Evolutionary conservation across 192 early-diverging fungal genomes (phyloP).

Genomic region (Neocallimastix lanati): DNA sequence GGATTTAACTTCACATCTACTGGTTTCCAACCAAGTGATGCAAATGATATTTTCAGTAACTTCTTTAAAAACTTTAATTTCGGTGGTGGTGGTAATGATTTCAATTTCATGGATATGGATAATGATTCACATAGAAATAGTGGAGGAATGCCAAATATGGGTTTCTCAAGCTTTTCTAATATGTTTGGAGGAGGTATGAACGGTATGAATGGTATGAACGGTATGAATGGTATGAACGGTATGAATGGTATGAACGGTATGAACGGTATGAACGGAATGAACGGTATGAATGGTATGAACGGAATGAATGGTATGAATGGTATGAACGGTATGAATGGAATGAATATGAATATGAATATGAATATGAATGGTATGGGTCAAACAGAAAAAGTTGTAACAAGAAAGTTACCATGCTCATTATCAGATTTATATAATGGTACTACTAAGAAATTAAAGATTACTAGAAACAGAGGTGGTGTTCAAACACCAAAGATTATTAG

Average conservation of each 20-base stretch:
- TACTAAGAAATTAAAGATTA: constrained; percentile 87
- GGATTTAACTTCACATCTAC: constrained; percentile 13
- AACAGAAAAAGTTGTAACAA: constrained; percentile 30
- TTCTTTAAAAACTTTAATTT: constrained; percentile 70
- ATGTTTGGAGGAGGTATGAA: constrained; percentile 24
- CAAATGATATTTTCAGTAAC: constrained; percentile 78
- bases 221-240: constrained; percentile 7
- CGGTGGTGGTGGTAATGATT: constrained; percentile 9
- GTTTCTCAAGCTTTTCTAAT: constrained; percentile 5
- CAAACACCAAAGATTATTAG: constrained; percentile 62
- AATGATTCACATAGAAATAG: constrained; percentile 8
- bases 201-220: no score
- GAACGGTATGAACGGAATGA: constrained; percentile 5
- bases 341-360: neutral
- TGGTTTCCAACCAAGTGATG: constrained; percentile 52
- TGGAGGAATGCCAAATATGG: constrained; percentile 22
- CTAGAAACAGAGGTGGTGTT: constrained; percentile 27
- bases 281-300: constrained; percentile 8
- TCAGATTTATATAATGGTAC: constrained; percentile 81
- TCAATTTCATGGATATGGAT: constrained; percentile 14
- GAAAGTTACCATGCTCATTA: constrained; percentile 56
- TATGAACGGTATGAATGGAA: constrained; percentile 5
- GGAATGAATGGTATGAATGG: no score
- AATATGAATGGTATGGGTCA: constrained; percentile 3
- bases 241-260: no score